Conservation (phyloP, 2,329 filamentous ascomycete species). For the Trichothecium roseum region DNA sequence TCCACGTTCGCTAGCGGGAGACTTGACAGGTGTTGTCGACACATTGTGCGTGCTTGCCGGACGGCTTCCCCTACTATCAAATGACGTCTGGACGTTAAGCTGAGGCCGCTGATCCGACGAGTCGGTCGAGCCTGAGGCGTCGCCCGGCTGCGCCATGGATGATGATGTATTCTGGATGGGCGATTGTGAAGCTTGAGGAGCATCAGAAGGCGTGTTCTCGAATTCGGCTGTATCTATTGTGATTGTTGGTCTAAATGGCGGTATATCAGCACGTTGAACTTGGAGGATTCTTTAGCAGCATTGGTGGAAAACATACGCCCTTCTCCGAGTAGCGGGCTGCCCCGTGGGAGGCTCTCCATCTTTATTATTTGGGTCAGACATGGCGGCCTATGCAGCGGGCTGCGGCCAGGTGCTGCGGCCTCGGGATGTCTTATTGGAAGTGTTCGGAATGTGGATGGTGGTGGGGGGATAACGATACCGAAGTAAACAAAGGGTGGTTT, state of each 20-base stretch:
- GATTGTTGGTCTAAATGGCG: constrained; percentile 35
- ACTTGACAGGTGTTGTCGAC: constrained; percentile 41
- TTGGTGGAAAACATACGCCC: no score
- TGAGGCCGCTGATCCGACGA: constrained; percentile 22
- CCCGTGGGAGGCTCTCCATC: neutral
- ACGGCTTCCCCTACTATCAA: constrained; percentile 55
- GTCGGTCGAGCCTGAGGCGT: neutral
- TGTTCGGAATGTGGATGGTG: no score
- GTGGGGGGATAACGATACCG: no score
- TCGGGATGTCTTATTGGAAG: no score
- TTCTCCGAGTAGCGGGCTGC: neutral
- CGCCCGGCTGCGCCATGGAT: neutral
- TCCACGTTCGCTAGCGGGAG: constrained; percentile 33
- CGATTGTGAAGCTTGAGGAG: constrained; percentile 9
- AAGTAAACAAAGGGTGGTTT: constrained; percentile 2
- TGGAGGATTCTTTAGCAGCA: no score
- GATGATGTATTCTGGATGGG: neutral
- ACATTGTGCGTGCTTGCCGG: constrained; percentile 67
- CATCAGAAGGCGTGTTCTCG: neutral
- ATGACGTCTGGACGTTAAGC: constrained; percentile 44
- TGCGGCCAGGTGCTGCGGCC: no score
- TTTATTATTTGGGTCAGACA: neutral
- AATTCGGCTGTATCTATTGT: constrained; percentile 41
- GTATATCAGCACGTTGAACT: neutral
- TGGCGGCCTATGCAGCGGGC: neutral